Base-by-base conservation (phyloP, 1,284 basidiomycete species). In the Amylostereum chailletii region DNA sequence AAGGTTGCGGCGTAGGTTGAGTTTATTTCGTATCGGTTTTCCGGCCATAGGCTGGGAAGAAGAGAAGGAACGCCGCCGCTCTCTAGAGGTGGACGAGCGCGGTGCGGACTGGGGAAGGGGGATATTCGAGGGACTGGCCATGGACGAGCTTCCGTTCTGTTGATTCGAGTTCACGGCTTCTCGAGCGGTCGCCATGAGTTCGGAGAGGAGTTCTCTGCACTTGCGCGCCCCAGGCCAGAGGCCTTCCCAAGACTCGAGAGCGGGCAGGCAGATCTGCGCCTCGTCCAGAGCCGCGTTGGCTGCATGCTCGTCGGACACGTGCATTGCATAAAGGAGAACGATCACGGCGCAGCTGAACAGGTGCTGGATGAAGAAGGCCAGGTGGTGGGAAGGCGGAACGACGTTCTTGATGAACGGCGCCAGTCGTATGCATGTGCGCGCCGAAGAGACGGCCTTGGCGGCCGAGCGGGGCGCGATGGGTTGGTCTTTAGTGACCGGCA, bases 351-450 rank as follows among this genome's bases (percentile, higher is more conserved):
- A 91, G 57, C 88, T 91, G 72, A 93, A 94, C 19, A 94, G 75
- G 59, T 91, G 89, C 61, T 94, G 91, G 51, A 92, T 90, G 71
- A 90, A 93, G 64, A 94, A 90, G 1, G 90, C 89, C 36, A 94
- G 76, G 63, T 93, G 89, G 61, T 94, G 91, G 9, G 89, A 90
- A 3, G 87, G 78, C 3, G 91, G 90, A 1, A 94, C 86, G 44
- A 88, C 81, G 57, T 88, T 83, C 61, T 83, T 87, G 67, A 91
- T 86, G 10, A 89, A 88, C 38, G 89, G 83, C 1, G 90, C 90
- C 46, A 94, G 77, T 48, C 83, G 81, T 56, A 94, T 90, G 65
- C 86, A 89, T 45, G 84, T 81, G 33, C 88, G 78, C 52, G 90
- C 81, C 52, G 85, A 83, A 51, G 83, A 76, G 45, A 90, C 81